Percentiles rank a stretch among this genome's conserved stretches.
Conservation (phyloP, 2,329 filamentous ascomycete genomes). For the Pleomassaria siparia region DNA sequence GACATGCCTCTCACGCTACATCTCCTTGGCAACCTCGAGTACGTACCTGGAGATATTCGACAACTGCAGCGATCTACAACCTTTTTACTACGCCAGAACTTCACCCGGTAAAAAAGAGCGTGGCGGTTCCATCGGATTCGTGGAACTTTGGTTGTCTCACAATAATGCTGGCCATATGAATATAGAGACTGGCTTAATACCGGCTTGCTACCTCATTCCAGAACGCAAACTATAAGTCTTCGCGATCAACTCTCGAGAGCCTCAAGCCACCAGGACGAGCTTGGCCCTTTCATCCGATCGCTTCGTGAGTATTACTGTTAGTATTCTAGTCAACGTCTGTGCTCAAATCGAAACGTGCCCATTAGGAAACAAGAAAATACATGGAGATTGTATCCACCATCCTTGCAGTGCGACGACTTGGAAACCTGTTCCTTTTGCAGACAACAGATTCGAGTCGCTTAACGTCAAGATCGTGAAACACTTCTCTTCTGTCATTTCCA, state of each 20-base stretch:
- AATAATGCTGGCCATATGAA: constrained; percentile 4
- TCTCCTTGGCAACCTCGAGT: too few species aligned
- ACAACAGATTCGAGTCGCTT: neutral
- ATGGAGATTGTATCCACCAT: neutral
- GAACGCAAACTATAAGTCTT: neutral
- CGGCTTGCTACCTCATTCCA: neutral
- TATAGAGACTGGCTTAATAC: neutral
- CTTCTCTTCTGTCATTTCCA: neutral
- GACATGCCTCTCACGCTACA: too few species aligned
- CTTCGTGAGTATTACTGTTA: neutral
- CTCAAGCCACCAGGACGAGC: constrained; percentile 1
- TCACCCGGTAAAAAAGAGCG: neutral
- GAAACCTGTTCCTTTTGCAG: neutral
- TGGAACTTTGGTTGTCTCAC: constrained; percentile 1
- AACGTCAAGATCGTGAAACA: constrained; percentile 4
- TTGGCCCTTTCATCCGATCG: constrained; percentile 4
- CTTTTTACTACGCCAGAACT: neutral
- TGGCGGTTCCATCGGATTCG: constrained; percentile 2
- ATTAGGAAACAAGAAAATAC: neutral
- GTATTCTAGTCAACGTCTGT: constrained; percentile 1
- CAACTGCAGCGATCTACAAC: neutral
- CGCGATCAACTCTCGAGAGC: constrained; percentile 2
- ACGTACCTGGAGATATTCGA: neutral
- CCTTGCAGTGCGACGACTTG: constrained; percentile 1
- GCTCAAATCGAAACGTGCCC: neutral